Conservation (phyloP, 176 grass and related monocot species). For the Leersia perrieri region DNA sequence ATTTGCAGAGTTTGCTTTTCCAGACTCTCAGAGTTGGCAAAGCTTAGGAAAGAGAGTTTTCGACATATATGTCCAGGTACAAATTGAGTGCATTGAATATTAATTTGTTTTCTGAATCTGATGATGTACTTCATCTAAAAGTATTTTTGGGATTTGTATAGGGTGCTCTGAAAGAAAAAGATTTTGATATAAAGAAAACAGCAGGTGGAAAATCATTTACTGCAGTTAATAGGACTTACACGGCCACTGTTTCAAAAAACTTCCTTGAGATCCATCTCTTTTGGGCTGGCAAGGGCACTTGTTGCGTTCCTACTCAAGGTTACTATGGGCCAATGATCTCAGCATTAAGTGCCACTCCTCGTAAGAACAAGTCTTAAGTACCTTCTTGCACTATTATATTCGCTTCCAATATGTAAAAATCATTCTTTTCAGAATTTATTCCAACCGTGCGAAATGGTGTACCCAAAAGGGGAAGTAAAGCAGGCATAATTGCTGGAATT, state of each 20-base stretch:
- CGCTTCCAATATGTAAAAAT: neutral
- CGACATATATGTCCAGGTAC: conserved; percentile 84
- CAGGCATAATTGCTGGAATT: conserved; percentile 49
- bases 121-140: no score
- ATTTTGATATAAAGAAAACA: conserved; percentile 72
- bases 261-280: conserved; percentile 94
- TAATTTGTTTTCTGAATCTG: neutral
- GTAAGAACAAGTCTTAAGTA: neutral
- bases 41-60: conserved; percentile 75
- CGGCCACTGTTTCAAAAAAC: conserved; percentile 54
- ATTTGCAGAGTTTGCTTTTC: conserved; percentile 58
- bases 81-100: neutral
- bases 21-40: conserved; percentile 40
- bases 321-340: conserved; percentile 73
- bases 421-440: conserved; percentile 54
- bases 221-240: conserved; percentile 52
- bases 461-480: conserved; percentile 25
- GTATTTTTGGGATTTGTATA: conserved; percentile 41
- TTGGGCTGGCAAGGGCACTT: conserved; percentile 91
- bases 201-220: conserved; percentile 63
- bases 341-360: conserved; percentile 69
- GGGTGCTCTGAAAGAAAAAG: conserved; percentile 62
- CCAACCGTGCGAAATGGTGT: conserved; percentile 42
- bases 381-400: neutral
- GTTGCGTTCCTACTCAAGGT: conserved; percentile 64